Evolutionary conservation across 163 green algal species (phyloP).

Genomic region (Chlorella variabilis): DNA sequence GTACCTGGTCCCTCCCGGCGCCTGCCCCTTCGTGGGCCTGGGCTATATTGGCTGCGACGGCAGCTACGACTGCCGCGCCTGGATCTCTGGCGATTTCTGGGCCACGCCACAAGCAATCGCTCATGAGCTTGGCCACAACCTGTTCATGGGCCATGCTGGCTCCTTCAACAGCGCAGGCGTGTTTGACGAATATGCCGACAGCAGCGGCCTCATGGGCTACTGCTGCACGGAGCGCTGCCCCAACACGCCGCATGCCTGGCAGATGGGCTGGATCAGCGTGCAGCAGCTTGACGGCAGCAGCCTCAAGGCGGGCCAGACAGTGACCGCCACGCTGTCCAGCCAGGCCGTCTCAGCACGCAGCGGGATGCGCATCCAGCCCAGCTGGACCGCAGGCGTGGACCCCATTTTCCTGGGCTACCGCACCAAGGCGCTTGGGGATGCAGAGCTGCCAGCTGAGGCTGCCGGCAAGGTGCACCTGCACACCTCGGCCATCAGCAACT

Average conservation of each 20-base stretch:
- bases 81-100: conserved; percentile 18
- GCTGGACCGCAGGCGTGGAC: conserved; percentile 18
- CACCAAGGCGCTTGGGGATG: not conserved
- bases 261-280: conserved; percentile 29
- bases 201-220: conserved; percentile 11
- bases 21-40: conserved; percentile 25
- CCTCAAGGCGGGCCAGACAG: conserved; percentile 1
- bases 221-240: conserved; percentile 23
- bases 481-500: conserved; percentile 33
- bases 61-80: not conserved
- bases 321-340: not conserved
- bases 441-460: not conserved
- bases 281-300: conserved; percentile 31
- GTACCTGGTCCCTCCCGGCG: conserved; percentile 21
- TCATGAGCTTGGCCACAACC: conserved; percentile 36
- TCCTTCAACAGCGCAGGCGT: not conserved
- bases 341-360: not conserved
- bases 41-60: conserved; percentile 21
- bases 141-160: conserved; percentile 19
- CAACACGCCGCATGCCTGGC: conserved; percentile 31
- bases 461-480: conserved; percentile 17
- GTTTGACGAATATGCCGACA: conserved; percentile 24
- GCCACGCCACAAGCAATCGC: not conserved
- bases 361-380: conserved; percentile 18
- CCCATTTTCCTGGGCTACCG: conserved; percentile 23